Conservation (phyloP, 2,329 filamentous ascomycete genomes). For the Eurotiales sp. region DNA sequence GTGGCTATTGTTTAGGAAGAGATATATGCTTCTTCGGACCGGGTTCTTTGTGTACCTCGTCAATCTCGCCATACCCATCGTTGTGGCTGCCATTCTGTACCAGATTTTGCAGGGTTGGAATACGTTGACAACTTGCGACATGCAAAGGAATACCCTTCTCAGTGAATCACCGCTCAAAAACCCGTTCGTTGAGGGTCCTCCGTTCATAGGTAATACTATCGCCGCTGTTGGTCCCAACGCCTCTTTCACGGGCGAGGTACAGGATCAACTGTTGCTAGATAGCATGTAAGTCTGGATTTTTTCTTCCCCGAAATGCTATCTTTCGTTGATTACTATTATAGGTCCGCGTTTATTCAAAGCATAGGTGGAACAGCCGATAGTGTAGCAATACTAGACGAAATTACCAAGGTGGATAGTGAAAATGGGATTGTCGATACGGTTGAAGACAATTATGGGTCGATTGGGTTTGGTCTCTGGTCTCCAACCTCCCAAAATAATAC, state of each 20-base stretch:
- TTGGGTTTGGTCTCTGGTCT: slow-evolving; percentile 4
- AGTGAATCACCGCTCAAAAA: neutral
- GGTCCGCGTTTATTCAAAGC: neutral
- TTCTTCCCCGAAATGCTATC: neutral
- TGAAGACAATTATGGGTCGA: neutral
- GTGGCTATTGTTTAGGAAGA: slow-evolving; percentile 71
- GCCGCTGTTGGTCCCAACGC: neutral
- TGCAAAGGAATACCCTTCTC: neutral
- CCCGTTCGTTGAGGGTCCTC: neutral
- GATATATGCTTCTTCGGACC: slow-evolving; percentile 62
- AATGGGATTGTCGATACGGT: neutral
- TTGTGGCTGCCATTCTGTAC: slow-evolving; percentile 74
- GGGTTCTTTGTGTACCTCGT: slow-evolving; percentile 66
- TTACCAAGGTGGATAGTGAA: neutral
- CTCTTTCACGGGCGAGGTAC: neutral
- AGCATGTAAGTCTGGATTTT: slow-evolving; percentile 2
- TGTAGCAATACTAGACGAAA: neutral
- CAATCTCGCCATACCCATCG: slow-evolving; percentile 72
- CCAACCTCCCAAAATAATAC: neutral
- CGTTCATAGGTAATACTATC: neutral
- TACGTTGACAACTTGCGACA: slow-evolving; percentile 1
- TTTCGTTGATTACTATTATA: neutral
- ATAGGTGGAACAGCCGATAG: neutral
- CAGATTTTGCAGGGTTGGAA: slow-evolving; percentile 62
- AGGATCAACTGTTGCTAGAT: neutral